These are phyloP conservation scores for Termitomyces titanicus DNA, from an alignment of 768 basidiomycete genomes.

Conservation along the genomic window DNA sequence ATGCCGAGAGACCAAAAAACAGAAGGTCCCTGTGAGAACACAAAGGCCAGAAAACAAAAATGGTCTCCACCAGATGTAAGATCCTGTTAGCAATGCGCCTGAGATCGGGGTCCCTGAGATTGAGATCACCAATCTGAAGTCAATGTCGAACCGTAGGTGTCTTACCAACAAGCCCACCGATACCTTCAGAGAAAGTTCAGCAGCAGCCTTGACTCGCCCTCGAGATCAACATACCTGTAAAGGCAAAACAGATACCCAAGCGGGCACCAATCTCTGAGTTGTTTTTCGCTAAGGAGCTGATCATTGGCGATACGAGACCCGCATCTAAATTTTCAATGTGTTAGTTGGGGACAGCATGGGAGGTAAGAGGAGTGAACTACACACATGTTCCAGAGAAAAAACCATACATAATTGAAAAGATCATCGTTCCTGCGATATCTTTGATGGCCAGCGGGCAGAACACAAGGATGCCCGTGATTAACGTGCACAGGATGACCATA, in stretches of 20 bases:
- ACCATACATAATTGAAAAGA: constrained; percentile 6
- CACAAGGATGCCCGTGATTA: constrained; percentile 2
- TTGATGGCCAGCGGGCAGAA: constrained; percentile 6
- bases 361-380: neutral
- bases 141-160: neutral
- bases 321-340: neutral
- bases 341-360: neutral
- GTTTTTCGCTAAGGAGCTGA: constrained; percentile 34
- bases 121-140: neutral
- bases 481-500: constrained; percentile 26
- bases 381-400: constrained; percentile 9
- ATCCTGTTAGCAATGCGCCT: constrained; percentile 43
- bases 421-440: neutral
- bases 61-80: constrained; percentile 20
- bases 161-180: constrained; percentile 4
- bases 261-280: constrained; percentile 44
- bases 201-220: neutral
- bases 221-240: constrained; percentile 29
- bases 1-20: constrained; percentile 17
- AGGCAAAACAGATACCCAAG: constrained; percentile 41
- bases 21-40: constrained; percentile 9
- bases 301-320: constrained; percentile 2
- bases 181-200: neutral
- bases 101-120: constrained; percentile 42
- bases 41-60: constrained; percentile 17